Evolutionary conservation across 345 rosid genomes (phyloP), one percentile per base, ranked within the genome.

Genomic region (Abelmoschus esculentus): DNA sequence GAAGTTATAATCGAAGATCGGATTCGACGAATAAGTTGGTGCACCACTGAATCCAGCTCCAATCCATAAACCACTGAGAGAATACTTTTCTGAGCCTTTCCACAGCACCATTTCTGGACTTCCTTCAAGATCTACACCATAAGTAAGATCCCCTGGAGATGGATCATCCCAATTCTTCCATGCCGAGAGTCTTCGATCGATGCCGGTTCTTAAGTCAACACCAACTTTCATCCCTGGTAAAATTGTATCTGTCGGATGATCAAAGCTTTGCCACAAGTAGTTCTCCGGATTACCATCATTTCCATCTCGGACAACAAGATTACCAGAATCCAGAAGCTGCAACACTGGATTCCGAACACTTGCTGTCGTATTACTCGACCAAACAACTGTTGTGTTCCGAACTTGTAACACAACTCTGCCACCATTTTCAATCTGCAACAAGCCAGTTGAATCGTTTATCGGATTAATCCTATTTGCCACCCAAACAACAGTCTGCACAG

Each of bases 261-360:
- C 90, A 57, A 86, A 86, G 68, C 88, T 84, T 73, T 84, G 86
- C 90, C 88, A 84, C 3, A 84, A 42, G 36, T 53, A 70, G 50
- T 63, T 47, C 3, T 5, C 60, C 1, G 38, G 42, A 29, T 26
- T 31, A 42, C 18, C 57, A 10, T 40, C 49, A 3, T 31, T 67
- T 29, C 70, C 73, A 13, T 81, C 81, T 60, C 46, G 78, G 0
- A 82, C 61, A 28, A 84, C 76, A 0, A 86, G 78, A 57, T 84
- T 84, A 12, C 88, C 90, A 0, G 79, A 14, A 54, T 62, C 61
- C 40, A 72, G 68, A 12, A 72, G 67, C 60, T 53, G 68, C 26
- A 49, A 5, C 3, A 34, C 11, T 3, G 74, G 74, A 72, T 19
- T 36, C 61, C 53, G 54, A 63, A 31, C 61, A 14, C 2, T 31